Percentiles rank a stretch among this genome's conserved stretches.
These are phyloP conservation scores for Glomus cerebriforme DNA, from an alignment of 192 early-diverging fungal species.

Conservation along the genomic window DNA sequence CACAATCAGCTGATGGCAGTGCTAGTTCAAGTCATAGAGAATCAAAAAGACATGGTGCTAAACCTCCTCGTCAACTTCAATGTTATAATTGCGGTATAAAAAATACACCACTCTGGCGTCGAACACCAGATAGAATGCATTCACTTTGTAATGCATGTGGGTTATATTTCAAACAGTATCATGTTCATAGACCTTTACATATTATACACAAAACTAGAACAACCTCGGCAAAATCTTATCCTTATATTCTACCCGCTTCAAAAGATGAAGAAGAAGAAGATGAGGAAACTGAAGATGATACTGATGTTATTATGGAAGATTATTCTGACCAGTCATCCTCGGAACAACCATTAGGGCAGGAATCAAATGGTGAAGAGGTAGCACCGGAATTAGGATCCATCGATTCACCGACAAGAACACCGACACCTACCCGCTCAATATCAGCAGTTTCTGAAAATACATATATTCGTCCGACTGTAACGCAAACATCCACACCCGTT, in stretches of 20 bases:
- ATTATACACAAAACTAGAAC: slow-evolving; percentile 50
- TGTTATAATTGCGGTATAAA: slow-evolving; percentile 86
- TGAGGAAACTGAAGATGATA: background rate
- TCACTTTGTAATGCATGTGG: slow-evolving; percentile 94
- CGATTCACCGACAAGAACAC: slow-evolving; percentile 1
- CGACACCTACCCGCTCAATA: slow-evolving; percentile 5
- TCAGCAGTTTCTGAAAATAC: slow-evolving; percentile 5
- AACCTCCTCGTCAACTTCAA: slow-evolving; percentile 44
- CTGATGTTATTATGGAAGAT: background rate
- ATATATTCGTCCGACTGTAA: background rate
- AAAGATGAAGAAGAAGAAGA: slow-evolving; percentile 2
- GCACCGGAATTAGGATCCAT: background rate
- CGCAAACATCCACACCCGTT: slow-evolving; percentile 13
- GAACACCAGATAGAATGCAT: slow-evolving; percentile 75
- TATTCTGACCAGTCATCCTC: slow-evolving; percentile 7
- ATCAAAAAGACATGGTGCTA: slow-evolving; percentile 40
- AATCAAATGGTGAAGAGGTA: slow-evolving; percentile 16
- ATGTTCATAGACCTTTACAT: slow-evolving; percentile 71
- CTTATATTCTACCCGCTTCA: slow-evolving; percentile 32
- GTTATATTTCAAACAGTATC: slow-evolving; percentile 90
- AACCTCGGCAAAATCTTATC: slow-evolving; percentile 15
- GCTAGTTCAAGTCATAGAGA: slow-evolving; percentile 18
- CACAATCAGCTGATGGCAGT: slow-evolving; percentile 1
- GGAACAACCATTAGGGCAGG: background rate
- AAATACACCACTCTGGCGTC: slow-evolving; percentile 86